phyloP scores from a whole-genome alignment of 2,329 filamentous ascomycete species.

The Lojkania enalia region DNA sequence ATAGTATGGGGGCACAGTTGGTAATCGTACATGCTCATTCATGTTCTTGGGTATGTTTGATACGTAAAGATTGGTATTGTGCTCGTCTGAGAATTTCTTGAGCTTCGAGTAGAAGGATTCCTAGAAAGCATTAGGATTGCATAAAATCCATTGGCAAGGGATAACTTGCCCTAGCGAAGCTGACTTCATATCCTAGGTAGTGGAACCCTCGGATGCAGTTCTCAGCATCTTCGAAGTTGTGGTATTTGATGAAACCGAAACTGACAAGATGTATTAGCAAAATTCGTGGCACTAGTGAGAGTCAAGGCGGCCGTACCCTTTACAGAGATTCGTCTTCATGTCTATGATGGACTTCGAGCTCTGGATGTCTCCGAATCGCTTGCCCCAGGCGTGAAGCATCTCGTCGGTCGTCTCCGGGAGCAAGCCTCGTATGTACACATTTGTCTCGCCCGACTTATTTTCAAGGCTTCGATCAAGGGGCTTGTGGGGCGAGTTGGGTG shows the following conservation, averaged over 20 bases:
- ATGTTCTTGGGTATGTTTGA: constrained; percentile 92
- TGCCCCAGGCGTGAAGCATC: constrained; percentile 77
- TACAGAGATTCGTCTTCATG: constrained; percentile 88
- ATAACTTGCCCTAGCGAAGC: constrained; percentile 79
- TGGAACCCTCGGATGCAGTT: constrained; percentile 96
- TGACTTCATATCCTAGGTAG: constrained; percentile 92
- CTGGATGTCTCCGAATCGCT: constrained; percentile 85
- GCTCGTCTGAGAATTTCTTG: constrained; percentile 89
- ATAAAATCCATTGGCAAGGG: not conserved
- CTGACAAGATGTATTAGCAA: constrained; percentile 53
- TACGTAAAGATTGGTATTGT: constrained; percentile 94
- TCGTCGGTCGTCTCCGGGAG: constrained; percentile 95
- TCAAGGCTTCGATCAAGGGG: constrained; percentile 92
- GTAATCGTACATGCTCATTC: constrained; percentile 75
- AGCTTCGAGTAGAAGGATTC: constrained; percentile 98
- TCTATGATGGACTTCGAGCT: constrained; percentile 99
- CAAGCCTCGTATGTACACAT: constrained; percentile 96
- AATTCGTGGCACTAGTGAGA: not conserved
- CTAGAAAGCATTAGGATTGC: constrained; percentile 24
- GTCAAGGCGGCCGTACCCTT: constrained; percentile 67
- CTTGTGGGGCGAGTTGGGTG: constrained; percentile 83
- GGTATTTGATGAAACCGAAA: constrained; percentile 97
- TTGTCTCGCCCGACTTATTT: constrained; percentile 93
- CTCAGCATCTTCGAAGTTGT: constrained; percentile 83
- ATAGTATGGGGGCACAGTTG: not conserved